Evolutionary conservation across 2,329 filamentous ascomycete species (phyloP), one percentile per base, ranked within the genome.

Genomic region (Beauveria sp.): DNA sequence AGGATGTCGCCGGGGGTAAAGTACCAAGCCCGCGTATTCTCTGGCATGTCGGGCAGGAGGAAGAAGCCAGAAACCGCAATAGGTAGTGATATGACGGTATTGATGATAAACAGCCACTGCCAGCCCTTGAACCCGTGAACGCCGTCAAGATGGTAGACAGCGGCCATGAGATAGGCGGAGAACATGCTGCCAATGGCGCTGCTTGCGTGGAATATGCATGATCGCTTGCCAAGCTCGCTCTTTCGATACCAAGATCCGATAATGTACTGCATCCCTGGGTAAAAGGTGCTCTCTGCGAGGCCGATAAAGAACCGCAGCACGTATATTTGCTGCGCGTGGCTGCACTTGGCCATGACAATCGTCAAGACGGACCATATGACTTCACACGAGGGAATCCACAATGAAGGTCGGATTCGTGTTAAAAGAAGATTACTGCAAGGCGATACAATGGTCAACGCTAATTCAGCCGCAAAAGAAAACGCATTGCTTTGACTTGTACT

Each of bases 61-160:
- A 73, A 67, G 60, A 70, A 75, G 0, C 73, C 72, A 0, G 70
- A 67, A 3, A 74, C 55, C 0, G 72, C 72, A 16, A 75, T 69
- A 3, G 73, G 68, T 0, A 74, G 64, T 1, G 75, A 73, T 4
- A 77, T 73, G 3, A 75, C 63, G 0, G 72, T 72, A 31, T 74
- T 72, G 6, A 72, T 71, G 38, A 76, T 71, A 42, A 75, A 75
- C 0, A 74, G 54, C 72, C 72, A 75, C 38, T 72, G 71, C 80
- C 79, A 83, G 0, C 81, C 81, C 0, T 77, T 70, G 68, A 80
- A 75, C 0, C 80, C 81, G 4, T 70, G 70, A 0, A 78, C 72
- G 0, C 79, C 80, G 1, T 69, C 66, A 1, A 70, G 66, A 4
- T 65, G 65, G 20, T 83, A 82, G 0, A 79, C 79, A 0, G 69